Conservation (phyloP, 331 rosid species). For the Quercus lobata region DNA sequence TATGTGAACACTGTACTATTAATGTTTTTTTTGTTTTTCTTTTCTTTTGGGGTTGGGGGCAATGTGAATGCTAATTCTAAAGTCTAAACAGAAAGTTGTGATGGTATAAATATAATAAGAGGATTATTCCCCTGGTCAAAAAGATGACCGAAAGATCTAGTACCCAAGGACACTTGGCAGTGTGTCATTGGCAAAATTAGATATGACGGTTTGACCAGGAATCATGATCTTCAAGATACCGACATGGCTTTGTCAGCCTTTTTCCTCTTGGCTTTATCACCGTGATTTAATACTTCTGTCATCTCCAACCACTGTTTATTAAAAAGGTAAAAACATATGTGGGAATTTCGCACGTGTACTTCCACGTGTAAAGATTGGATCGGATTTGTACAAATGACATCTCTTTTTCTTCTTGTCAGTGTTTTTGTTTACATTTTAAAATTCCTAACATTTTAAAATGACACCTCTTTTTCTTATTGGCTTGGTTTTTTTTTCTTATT, state of each 20-base stretch:
- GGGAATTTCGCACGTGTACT: background rate
- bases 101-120: background rate
- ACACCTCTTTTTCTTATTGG: background rate
- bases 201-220: conserved; percentile 18
- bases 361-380: background rate
- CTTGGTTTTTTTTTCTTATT: background rate
- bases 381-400: background rate
- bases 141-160: background rate
- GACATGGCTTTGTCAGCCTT: conserved; percentile 21
- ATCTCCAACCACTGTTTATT: too few species aligned
- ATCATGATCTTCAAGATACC: conserved; percentile 19
- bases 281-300: background rate
- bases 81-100: too few species aligned
- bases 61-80: too few species aligned
- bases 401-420: too few species aligned
- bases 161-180: conserved; percentile 1
- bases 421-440: too few species aligned
- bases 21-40: too few species aligned
- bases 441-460: too few species aligned
- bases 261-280: background rate
- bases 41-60: too few species aligned
- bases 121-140: conserved; percentile 1
- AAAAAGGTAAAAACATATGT: background rate
- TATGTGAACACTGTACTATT: too few species aligned
- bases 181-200: background rate